phyloP scores from a whole-genome alignment of 805 yeast species.

The Tetrapisispora taiwanensis region DNA sequence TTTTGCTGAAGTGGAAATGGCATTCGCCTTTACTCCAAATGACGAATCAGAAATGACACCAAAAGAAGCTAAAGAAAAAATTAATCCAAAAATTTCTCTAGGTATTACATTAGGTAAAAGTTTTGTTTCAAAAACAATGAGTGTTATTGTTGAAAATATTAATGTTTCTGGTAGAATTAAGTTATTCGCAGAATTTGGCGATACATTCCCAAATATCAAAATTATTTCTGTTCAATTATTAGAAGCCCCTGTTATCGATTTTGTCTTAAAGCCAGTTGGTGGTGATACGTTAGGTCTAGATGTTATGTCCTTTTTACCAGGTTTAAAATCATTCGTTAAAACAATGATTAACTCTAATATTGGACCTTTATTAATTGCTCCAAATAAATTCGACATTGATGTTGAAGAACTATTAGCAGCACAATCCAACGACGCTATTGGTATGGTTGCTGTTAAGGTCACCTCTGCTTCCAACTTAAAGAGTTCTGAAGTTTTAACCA shows the following conservation, averaged over 20 bases:
- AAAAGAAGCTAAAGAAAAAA: conserved; percentile 55
- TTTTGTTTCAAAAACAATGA: conserved; percentile 62
- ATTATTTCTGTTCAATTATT: conserved; percentile 60
- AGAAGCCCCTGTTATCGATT: conserved; percentile 72
- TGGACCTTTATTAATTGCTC: conserved; percentile 74
- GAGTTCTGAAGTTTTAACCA: conserved; percentile 29
- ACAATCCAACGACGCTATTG: conserved; percentile 56
- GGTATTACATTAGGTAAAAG: conserved; percentile 79
- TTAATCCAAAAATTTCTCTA: conserved; percentile 71
- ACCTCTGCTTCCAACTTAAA: conserved; percentile 43
- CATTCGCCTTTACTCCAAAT: conserved; percentile 68
- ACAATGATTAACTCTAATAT: conserved; percentile 56
- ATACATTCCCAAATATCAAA: conserved; percentile 69
- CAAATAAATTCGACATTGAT: conserved; percentile 66
- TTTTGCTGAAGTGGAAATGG: conserved; percentile 75
- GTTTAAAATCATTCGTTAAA: conserved; percentile 63
- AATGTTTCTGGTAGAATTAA: conserved; percentile 62
- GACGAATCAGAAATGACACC: conserved; percentile 79
- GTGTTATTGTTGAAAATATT: conserved; percentile 75
- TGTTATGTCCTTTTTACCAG: conserved; percentile 76
- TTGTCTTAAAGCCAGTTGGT: conserved; percentile 76
- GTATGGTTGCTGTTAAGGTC: conserved; percentile 56
- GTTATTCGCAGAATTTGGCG: conserved; percentile 50
- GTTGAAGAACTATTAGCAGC: conserved; percentile 62
- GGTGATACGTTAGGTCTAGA: conserved; percentile 84